phyloP scores from a whole-genome alignment of 257 asterid species.

The Cinchona pubescens region DNA sequence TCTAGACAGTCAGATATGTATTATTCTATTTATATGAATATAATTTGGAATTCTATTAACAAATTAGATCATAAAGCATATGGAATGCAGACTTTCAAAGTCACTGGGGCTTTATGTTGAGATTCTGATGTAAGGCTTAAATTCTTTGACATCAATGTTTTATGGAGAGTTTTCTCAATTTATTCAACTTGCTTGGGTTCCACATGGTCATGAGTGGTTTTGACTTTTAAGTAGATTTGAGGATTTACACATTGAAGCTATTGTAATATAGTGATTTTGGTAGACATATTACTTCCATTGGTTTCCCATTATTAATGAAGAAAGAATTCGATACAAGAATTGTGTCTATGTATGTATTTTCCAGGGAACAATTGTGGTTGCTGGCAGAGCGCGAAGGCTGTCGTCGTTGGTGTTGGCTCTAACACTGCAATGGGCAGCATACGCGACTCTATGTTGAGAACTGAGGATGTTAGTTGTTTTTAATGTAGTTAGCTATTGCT shows the following conservation, averaged over 20 bases:
- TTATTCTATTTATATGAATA: not conserved
- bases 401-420: conserved; percentile 91
- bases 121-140: not conserved
- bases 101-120: not conserved
- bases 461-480: conserved; percentile 76
- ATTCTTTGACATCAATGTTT: not conserved
- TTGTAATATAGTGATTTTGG: not conserved
- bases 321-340: not conserved
- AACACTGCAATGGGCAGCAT: conserved; percentile 99
- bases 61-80: not conserved
- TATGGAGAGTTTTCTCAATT: not conserved
- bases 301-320: not conserved
- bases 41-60: not conserved
- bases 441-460: conserved; percentile 91
- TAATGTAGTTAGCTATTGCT: not conserved
- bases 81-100: not conserved
- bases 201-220: not conserved
- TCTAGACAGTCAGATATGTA: not conserved
- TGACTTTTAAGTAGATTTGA: not conserved
- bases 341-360: conserved; percentile 20
- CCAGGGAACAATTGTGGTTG: conserved; percentile 93
- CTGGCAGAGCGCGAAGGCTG: conserved; percentile 97
- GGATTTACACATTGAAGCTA: not conserved
- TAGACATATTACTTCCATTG: not conserved
- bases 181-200: not conserved